Percentiles rank a stretch among this genome's conserved stretches.
phyloP scores from a whole-genome alignment of 345 rosid genomes.

The Populus simonii region DNA sequence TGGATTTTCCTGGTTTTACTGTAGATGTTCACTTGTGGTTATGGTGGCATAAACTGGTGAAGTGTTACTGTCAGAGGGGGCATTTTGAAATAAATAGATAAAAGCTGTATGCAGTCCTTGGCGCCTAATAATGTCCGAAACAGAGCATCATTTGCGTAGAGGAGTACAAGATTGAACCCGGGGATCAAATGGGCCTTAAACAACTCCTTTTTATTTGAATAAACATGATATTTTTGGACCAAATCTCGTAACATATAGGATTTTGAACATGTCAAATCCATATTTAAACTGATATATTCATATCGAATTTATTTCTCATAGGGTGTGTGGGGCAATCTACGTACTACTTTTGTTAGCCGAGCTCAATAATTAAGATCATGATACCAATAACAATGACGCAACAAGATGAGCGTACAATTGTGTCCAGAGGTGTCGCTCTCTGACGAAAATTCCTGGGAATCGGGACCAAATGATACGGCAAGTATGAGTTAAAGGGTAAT shows the following conservation, averaged over 20 bases:
- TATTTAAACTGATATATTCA: too few species aligned
- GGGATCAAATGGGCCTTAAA: background rate
- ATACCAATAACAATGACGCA: background rate
- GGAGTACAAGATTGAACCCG: background rate
- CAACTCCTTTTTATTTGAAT: too few species aligned
- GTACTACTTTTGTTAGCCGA: too few species aligned
- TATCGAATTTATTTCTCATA: too few species aligned
- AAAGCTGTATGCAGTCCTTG: too few species aligned
- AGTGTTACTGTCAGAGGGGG: slow-evolving; percentile 1
- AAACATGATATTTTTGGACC: too few species aligned
- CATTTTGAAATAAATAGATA: background rate
- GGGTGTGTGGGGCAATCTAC: too few species aligned
- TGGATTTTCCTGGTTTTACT: background rate
- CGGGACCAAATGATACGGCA: background rate
- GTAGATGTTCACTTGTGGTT: too few species aligned
- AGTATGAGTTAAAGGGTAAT: background rate
- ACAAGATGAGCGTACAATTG: background rate
- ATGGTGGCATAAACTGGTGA: background rate
- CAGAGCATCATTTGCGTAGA: background rate
- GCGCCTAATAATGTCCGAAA: too few species aligned
- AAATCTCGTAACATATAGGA: too few species aligned
- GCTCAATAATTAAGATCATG: background rate
- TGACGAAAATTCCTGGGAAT: background rate
- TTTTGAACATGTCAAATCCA: too few species aligned
- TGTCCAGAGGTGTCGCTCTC: slow-evolving; percentile 8